A percentile compares a stretch with the other conserved stretches of the same genome.
Evolutionary conservation across 2,329 filamentous ascomycete species (phyloP).

Genomic region (Arthrinium phaeospermum): DNA sequence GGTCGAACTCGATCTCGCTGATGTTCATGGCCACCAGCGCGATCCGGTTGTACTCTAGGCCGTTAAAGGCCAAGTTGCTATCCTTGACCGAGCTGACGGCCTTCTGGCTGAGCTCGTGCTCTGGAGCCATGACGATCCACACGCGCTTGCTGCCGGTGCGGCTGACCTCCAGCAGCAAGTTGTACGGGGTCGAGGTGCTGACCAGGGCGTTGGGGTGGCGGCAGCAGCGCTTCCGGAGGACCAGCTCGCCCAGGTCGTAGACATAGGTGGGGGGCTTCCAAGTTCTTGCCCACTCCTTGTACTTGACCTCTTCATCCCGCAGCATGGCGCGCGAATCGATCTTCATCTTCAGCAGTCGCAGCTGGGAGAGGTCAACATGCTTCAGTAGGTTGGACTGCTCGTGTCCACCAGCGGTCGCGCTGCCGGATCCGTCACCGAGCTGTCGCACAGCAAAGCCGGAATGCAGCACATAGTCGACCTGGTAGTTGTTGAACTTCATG

Average conservation of each 20-base stretch:
- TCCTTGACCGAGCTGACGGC: too few relatives aligned
- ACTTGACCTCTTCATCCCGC: neutral
- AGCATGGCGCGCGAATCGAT: neutral
- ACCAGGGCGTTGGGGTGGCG: neutral
- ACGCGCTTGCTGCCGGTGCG: neutral
- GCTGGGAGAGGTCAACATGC: neutral
- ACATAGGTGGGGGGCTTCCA: neutral
- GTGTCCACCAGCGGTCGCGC: too few relatives aligned
- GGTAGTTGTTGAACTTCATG: neutral
- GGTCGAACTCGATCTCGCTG: neutral
- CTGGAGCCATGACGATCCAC: neutral
- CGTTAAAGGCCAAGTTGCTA: conserved; percentile 13
- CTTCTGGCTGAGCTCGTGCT: neutral
- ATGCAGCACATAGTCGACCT: conserved; percentile 1
- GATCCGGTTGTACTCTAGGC: neutral
- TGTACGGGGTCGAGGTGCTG: neutral
- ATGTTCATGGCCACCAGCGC: neutral
- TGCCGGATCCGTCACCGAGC: neutral
- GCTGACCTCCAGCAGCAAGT: neutral
- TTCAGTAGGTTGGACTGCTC: neutral
- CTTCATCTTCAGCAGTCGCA: neutral
- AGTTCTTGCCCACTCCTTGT: neutral
- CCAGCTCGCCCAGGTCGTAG: conserved; percentile 2
- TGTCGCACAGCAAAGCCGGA: neutral
- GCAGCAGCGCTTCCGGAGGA: neutral